Percentiles rank a stretch among this genome's conserved stretches.
These are phyloP conservation scores for Pythium rhizo-oryzae DNA, from an alignment of 352 stramenopile species.

Conservation along the genomic window DNA sequence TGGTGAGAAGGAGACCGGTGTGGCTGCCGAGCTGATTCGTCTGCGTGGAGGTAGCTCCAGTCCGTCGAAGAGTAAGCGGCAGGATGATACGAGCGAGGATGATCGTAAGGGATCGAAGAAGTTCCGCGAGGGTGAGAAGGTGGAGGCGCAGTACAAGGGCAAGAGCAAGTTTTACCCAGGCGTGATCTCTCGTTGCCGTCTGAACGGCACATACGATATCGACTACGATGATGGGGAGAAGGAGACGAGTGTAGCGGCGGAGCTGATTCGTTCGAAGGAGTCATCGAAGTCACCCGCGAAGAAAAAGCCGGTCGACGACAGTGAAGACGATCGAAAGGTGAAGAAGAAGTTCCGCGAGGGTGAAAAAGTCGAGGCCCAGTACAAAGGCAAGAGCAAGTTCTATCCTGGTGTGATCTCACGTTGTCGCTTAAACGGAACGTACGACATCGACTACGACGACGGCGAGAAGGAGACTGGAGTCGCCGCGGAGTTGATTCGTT, in stretches of 20 bases:
- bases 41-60: slow-evolving; percentile 1
- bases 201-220: slow-evolving; percentile 69
- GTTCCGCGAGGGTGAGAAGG: slow-evolving; percentile 35
- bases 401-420: too few species aligned
- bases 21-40: slow-evolving; percentile 34
- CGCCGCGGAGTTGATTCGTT: too few species aligned
- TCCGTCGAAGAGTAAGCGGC: slow-evolving; percentile 1
- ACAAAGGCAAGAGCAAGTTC: too few species aligned
- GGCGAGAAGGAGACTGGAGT: too few species aligned
- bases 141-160: slow-evolving; percentile 39
- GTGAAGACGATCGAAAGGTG: too few species aligned
- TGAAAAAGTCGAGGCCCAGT: too few species aligned
- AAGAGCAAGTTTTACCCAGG: slow-evolving; percentile 49
- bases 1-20: slow-evolving; percentile 57
- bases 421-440: too few species aligned
- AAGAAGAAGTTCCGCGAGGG: too few species aligned
- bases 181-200: slow-evolving; percentile 49
- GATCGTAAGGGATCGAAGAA: slow-evolving; percentile 6
- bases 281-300: slow-evolving; percentile 8
- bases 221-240: slow-evolving; percentile 68
- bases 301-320: too few species aligned
- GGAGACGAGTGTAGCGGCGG: slow-evolving; percentile 40
- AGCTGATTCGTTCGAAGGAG: slow-evolving; percentile 14
- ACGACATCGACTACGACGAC: too few species aligned
- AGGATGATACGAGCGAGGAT: slow-evolving; percentile 6